Base-by-base conservation (phyloP, 306 rosid genomes). In the Astragalus membranaceus region DNA sequence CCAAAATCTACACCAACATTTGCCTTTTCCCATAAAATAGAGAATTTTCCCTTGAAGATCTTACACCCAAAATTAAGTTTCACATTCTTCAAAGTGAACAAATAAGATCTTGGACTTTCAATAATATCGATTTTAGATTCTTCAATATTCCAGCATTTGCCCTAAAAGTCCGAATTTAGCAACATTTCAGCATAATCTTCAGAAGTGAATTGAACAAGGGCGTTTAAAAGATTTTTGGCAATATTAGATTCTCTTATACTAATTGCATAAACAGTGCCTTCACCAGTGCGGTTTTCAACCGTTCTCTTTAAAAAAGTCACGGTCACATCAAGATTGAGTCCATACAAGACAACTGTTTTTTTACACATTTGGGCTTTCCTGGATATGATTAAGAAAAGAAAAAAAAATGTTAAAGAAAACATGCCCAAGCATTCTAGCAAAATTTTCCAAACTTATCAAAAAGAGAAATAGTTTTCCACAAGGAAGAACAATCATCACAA, bases 61-160 rank as follows among this genome's bases (percentile, higher is more conserved):
- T 75, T 87, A 74, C 89, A 86, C 26, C 98, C 98, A 78, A 90
- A 84, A 76, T 82, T 41, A 64, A 92, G 32, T 10, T 36, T 72
- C 72, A 87, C 69, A n/a, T 75, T 12, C 16, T 63, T 8, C 79
- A 88, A 61, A 16, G 59, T 73, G 66, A 78, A 78, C 64, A 68
- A 10, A 75, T 29, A 26, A 41, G 35, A 33, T 77, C 70, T 85
- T 68, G 96, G 90, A 72, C 42, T 83, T 50, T 73, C 79, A 14
- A 79, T 77, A 47, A 87, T 84, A 80, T 93, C 98, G 23, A 3
- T 67, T 7, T 79, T 81, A 81, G 73, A 20, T 20, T 0, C 23
- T 20, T 1, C 23, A 20, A 20, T 20, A 0, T 60, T 46, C 70
- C 57, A n/a, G n/a, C n/a, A n/a, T n/a, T n/a, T n/a, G n/a, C n/a